Conservation (phyloP, 2,329 filamentous ascomycete genomes). For the Ramularia collo-cygni region DNA sequence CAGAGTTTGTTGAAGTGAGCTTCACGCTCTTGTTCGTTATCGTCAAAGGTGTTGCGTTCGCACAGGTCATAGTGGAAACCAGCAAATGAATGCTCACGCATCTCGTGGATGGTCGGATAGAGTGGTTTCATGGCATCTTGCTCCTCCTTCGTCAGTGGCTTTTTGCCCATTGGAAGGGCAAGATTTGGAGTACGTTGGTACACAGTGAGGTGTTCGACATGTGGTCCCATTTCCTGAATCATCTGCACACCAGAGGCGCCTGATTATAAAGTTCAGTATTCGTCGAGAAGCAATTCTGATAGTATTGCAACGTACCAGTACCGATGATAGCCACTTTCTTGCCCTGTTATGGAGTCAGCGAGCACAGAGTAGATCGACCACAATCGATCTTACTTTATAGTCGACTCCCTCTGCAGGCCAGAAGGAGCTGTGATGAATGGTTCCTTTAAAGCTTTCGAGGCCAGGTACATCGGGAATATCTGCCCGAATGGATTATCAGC, state of each 20-base stretch:
- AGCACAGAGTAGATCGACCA: slow-evolving; percentile 16
- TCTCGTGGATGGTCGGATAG: slow-evolving; percentile 45
- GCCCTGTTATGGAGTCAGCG: slow-evolving; percentile 21
- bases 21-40: slow-evolving; percentile 37
- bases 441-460: slow-evolving; percentile 53
- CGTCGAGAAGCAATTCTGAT: background rate
- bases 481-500: slow-evolving; percentile 4
- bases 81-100: slow-evolving; percentile 49
- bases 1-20: slow-evolving; percentile 38
- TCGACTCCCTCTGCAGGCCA: slow-evolving; percentile 44
- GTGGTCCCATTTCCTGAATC: slow-evolving; percentile 48
- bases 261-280: background rate
- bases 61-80: slow-evolving; percentile 54
- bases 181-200: slow-evolving; percentile 64
- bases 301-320: slow-evolving; percentile 30
- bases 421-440: slow-evolving; percentile 40
- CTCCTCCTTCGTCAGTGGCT: slow-evolving; percentile 43
- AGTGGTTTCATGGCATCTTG: slow-evolving; percentile 41
- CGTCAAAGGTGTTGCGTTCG: slow-evolving; percentile 48
- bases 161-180: slow-evolving; percentile 54
- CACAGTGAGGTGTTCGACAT: slow-evolving; percentile 42
- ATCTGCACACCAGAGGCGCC: slow-evolving; percentile 60
- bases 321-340: slow-evolving; percentile 59
- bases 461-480: slow-evolving; percentile 55
- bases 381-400: slow-evolving; percentile 26